Conservation (phyloP, 2,329 filamentous ascomycete genomes). For the Venturia carpophila region DNA sequence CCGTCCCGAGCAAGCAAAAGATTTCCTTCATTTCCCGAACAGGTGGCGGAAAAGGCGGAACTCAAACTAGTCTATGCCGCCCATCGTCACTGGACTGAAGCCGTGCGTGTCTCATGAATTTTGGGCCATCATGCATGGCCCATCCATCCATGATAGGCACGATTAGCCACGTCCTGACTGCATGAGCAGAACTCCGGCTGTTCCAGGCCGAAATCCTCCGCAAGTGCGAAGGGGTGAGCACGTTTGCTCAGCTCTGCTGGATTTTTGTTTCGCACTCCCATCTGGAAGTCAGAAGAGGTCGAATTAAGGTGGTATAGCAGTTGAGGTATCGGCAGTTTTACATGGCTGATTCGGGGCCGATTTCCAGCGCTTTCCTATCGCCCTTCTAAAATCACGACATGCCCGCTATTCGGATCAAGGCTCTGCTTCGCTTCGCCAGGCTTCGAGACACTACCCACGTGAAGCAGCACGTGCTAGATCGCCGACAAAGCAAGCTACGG, state of each 20-base stretch:
- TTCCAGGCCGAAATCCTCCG: neutral
- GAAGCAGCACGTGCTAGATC: neutral
- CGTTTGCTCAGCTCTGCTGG: neutral
- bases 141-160: neutral
- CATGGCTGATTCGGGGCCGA: neutral
- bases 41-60: neutral
- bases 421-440: neutral
- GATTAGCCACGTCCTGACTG: neutral
- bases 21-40: neutral
- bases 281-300: neutral
- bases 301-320: slow-evolving; percentile 5
- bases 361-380: neutral
- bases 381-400: neutral
- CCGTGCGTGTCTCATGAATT: neutral
- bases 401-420: neutral
- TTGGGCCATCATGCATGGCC: neutral
- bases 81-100: neutral
- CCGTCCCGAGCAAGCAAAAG: neutral
- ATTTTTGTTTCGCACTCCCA: no score
- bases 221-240: neutral
- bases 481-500: slow-evolving; percentile 10
- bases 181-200: neutral
- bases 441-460: neutral
- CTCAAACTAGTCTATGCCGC: neutral
- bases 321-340: neutral